A percentile compares a stretch with the other conserved stretches of the same genome.
Evolutionary conservation across 2,329 filamentous ascomycete genomes (phyloP).

Genomic region (Phaeosphaeria sp.): DNA sequence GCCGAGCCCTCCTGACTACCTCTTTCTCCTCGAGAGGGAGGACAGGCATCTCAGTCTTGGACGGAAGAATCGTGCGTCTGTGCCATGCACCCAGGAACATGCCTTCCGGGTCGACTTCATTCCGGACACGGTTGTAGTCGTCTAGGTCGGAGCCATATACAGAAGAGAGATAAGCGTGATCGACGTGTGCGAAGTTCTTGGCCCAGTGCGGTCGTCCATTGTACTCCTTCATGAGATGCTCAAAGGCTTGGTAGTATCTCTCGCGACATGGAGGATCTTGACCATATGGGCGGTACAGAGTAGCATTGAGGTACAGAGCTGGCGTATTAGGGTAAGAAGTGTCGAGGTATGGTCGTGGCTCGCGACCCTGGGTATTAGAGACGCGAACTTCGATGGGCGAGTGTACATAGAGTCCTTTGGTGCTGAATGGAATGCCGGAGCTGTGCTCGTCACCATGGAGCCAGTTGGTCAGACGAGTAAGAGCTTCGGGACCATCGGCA

Average conservation of each 20-base stretch:
- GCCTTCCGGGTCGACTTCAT: conserved; percentile 77
- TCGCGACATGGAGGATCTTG: conserved; percentile 76
- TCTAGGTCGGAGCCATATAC: conserved; percentile 74
- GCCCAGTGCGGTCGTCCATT: conserved; percentile 89
- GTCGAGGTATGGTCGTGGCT: conserved; percentile 72
- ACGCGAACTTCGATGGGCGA: conserved; percentile 93
- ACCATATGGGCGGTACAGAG: conserved; percentile 82
- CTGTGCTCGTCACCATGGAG: conserved; percentile 75
- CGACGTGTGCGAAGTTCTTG: conserved; percentile 78
- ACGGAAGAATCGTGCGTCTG: conserved; percentile 58
- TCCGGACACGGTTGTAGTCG: conserved; percentile 72
- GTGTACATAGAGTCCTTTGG: conserved; percentile 81
- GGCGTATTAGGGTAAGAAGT: conserved; percentile 72
- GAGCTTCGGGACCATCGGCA: conserved; percentile 82
- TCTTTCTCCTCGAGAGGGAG: conserved; percentile 53
- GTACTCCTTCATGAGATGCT: conserved; percentile 87
- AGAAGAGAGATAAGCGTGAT: conserved; percentile 65
- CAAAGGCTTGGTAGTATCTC: conserved; percentile 87
- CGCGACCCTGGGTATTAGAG: conserved; percentile 65
- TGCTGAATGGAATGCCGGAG: conserved; percentile 79
- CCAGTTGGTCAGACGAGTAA: conserved; percentile 85
- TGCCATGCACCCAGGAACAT: conserved; percentile 95
- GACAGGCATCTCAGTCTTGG: conserved; percentile 33
- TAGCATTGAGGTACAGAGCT: conserved; percentile 88
- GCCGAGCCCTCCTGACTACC: conserved; percentile 41